Evolutionary conservation across 805 yeast species (phyloP), one percentile per base, ranked within the genome.

Genomic region (Saturnispora ahearnii): DNA sequence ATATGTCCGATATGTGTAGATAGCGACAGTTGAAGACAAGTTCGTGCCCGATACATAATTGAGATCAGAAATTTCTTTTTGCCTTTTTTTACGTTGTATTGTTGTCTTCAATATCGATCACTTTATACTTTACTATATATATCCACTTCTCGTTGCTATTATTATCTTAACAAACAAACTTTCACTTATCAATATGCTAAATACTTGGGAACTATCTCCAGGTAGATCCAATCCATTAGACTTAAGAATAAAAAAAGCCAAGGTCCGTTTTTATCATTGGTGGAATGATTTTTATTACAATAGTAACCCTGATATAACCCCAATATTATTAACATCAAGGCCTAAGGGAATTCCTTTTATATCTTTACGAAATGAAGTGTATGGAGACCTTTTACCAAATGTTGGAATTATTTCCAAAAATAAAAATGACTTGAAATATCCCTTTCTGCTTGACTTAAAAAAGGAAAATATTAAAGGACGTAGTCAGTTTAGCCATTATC

Each of bases 221-320:
- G 24, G 40, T n/a, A 29, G 13, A 21, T 15, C 36, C 4, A 29
- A 37, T 9, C 22, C 28, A 3, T 11, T 50, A 7, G 45, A 51
- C 3, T 28, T 46, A 13, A 46, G 41, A n/a, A 15, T 50, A 8
- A 54, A 42, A 37, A 57, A 50, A 29, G 46, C 53, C 11, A 56
- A 55, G 46, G 46, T 65, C 21, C 57, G 56, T 41, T 49, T 63
- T 42, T 53, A 58, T 45, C 61, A 59, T 18, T 63, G 66, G 63
- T 58, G 62, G 64, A 58, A 58, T 44, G 55, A 48, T 45, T 44
- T 53, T 15, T 51, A 55, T n/a, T 53, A 55, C 15, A 44, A 47
- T 2, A 56, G 56, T 22, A 53, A 59, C 41, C 62, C 62, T 5
- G 51, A 55, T 36, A 55, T 53, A 12, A 53, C 61, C 43, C 57